Percentiles rank a stretch among this genome's conserved stretches.
Evolutionary conservation across 805 yeast species (phyloP).

Genomic region (Pichia exigua): DNA sequence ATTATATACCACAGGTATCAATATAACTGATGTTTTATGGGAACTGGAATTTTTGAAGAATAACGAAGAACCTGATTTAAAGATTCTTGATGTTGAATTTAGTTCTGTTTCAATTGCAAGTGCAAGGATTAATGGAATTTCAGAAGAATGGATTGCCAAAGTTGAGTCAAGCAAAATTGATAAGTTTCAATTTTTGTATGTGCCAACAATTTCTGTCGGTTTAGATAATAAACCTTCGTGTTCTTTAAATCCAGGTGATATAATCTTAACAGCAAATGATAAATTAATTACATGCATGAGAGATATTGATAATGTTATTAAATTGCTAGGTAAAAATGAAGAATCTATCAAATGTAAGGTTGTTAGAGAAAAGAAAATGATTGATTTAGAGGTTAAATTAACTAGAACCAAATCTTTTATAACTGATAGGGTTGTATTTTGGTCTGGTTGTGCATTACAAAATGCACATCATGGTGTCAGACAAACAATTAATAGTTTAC

Average conservation of each 20-base stretch:
- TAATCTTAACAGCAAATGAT: conserved; percentile 63
- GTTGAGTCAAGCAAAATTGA: conserved; percentile 51
- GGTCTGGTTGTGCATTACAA: conserved; percentile 82
- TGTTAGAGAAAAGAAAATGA: conserved; percentile 61
- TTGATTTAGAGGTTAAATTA: conserved; percentile 58
- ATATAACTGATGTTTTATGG: conserved; percentile 53
- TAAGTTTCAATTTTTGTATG: conserved; percentile 65
- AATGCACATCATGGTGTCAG: conserved; percentile 90
- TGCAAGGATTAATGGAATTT: conserved; percentile 82
- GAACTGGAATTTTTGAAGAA: conserved; percentile 47
- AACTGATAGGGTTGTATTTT: conserved; percentile 62
- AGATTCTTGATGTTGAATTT: conserved; percentile 76
- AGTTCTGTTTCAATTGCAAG: conserved; percentile 57
- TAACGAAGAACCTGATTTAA: conserved; percentile 45
- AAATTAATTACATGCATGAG: conserved; percentile 55
- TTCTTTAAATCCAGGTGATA: conserved; percentile 58
- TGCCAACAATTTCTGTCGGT: conserved; percentile 47
- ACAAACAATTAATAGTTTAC: conserved; percentile 69
- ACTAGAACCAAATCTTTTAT: conserved; percentile 43
- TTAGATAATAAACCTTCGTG: conserved; percentile 23
- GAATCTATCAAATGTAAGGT: conserved; percentile 46
- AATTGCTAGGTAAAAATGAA: conserved; percentile 27
- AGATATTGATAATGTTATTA: conserved; percentile 48
- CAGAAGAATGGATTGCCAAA: conserved; percentile 69
- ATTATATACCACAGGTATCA: conserved; percentile 71